Conservation (phyloP, 2,329 filamentous ascomycete genomes). For the Eutypella sp. region DNA sequence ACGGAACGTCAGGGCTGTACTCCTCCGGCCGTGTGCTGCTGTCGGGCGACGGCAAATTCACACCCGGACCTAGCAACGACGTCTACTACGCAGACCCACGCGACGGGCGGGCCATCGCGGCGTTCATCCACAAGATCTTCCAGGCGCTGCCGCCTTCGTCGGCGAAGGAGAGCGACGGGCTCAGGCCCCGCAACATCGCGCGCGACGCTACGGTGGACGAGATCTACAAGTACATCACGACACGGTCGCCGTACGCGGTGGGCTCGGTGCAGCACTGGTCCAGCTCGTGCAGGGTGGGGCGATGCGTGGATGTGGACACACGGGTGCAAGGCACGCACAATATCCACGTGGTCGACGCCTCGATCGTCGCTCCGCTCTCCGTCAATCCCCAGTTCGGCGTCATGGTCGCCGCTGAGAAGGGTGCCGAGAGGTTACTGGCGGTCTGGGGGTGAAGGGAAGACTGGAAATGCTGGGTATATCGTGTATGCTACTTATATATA, state of each 20-base stretch:
- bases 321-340: slow-evolving; percentile 44
- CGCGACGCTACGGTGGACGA: slow-evolving; percentile 40
- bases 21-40: slow-evolving; percentile 43
- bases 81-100: slow-evolving; percentile 43
- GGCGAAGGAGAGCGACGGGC: slow-evolving; percentile 30
- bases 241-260: slow-evolving; percentile 39
- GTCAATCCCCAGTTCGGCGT: slow-evolving; percentile 51
- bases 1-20: slow-evolving; percentile 50
- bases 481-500: no score
- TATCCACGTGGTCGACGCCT: slow-evolving; percentile 46
- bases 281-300: slow-evolving; percentile 44
- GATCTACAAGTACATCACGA: slow-evolving; percentile 46
- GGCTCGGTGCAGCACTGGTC: slow-evolving; percentile 51
- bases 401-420: slow-evolving; percentile 49
- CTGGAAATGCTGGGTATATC: not conserved
- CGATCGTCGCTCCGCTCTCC: slow-evolving; percentile 44
- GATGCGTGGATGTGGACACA: slow-evolving; percentile 43
- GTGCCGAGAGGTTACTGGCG: slow-evolving; percentile 40
- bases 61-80: slow-evolving; percentile 34
- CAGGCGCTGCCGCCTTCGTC: slow-evolving; percentile 30
- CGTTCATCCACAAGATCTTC: slow-evolving; percentile 48
- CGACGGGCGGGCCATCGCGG: slow-evolving; percentile 43
- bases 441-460: slow-evolving; percentile 9
- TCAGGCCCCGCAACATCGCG: slow-evolving; percentile 45
- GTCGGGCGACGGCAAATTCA: slow-evolving; percentile 33